Evolutionary conservation across 306 rosid genomes (phyloP).

Genomic region (Cicer judaicum): DNA sequence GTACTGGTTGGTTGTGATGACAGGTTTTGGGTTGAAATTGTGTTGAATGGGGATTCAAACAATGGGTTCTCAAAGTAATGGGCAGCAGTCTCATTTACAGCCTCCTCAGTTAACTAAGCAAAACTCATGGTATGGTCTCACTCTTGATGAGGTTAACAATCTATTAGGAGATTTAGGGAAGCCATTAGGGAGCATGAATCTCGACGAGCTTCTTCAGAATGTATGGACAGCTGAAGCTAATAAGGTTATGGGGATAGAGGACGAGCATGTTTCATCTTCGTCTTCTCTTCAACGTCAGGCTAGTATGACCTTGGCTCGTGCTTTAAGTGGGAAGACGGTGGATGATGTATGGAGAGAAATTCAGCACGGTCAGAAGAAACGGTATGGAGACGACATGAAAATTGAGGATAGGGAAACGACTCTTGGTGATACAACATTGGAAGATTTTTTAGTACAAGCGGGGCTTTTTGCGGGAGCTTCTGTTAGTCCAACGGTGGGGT

Average conservation of each 20-base stretch:
- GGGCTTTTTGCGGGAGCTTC: constrained; percentile 78
- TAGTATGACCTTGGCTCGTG: constrained; percentile 67
- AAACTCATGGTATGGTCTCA: constrained; percentile 70
- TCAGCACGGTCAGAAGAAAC: constrained; percentile 69
- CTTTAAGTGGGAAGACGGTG: constrained; percentile 72
- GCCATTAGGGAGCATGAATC: constrained; percentile 73
- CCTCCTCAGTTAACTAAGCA: constrained; percentile 57
- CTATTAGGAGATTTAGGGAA: constrained; percentile 64
- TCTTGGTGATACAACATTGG: constrained; percentile 77
- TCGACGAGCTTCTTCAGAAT: constrained; percentile 78
- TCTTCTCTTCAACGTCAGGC: constrained; percentile 68
- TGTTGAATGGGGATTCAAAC: constrained; percentile 77
- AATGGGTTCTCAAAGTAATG: constrained; percentile 70
- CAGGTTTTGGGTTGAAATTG: constrained; percentile 47
- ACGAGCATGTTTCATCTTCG: constrained; percentile 47
- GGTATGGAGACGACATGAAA: constrained; percentile 50
- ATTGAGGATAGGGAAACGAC: constrained; percentile 51
- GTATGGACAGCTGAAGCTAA: constrained; percentile 75
- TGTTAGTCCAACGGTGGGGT: constrained; percentile 49
- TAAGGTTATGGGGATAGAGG: constrained; percentile 51
- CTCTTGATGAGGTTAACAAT: constrained; percentile 66
- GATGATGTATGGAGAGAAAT: constrained; percentile 87
- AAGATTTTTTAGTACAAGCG: constrained; percentile 80
- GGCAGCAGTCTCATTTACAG: constrained; percentile 69
- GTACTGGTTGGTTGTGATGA: constrained; percentile 20